These are phyloP conservation scores for Penicillium bovifimosum DNA, from an alignment of 495 filamentous ascomycete species.

Conservation along the genomic window DNA sequence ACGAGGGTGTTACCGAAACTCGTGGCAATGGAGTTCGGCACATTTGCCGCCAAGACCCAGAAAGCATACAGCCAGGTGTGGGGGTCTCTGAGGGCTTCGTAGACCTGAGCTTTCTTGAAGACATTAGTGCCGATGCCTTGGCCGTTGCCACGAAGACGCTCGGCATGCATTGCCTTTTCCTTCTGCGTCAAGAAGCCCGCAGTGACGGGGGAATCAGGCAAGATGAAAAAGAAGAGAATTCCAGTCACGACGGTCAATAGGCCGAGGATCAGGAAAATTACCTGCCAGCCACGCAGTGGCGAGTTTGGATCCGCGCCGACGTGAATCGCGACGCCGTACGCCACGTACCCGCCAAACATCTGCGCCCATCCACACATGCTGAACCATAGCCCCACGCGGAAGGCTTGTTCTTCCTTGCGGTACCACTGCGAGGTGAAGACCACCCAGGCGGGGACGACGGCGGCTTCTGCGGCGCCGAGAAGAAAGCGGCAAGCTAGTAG, in stretches of 20 bases:
- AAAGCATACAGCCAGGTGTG: slow-evolving; percentile 38
- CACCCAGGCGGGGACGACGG: slow-evolving; percentile 50
- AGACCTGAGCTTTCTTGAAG: slow-evolving; percentile 52
- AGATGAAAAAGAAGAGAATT: slow-evolving; percentile 47
- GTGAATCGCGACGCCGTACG: slow-evolving; percentile 36
- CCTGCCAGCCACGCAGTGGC: slow-evolving; percentile 47
- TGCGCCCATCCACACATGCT: slow-evolving; percentile 47
- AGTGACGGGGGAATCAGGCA: slow-evolving; percentile 58
- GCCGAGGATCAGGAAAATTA: slow-evolving; percentile 58
- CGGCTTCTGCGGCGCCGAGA: slow-evolving; percentile 56
- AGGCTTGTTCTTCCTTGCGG: slow-evolving; percentile 45
- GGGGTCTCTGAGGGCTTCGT: slow-evolving; percentile 47
- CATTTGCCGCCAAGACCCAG: slow-evolving; percentile 49
- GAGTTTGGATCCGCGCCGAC: not conserved
- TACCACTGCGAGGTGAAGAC: slow-evolving; percentile 46
- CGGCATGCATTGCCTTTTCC: slow-evolving; percentile 50
- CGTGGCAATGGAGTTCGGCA: slow-evolving; percentile 33
- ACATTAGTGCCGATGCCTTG: slow-evolving; percentile 56
- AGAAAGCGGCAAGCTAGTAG: slow-evolving; percentile 47
- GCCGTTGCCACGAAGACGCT: slow-evolving; percentile 51
- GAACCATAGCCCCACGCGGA: slow-evolving; percentile 48
- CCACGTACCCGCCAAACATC: slow-evolving; percentile 51
- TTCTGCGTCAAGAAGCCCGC: slow-evolving; percentile 44
- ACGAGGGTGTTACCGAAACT: slow-evolving; percentile 31
- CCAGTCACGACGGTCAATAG: slow-evolving; percentile 49